Percentiles rank a stretch among this genome's conserved stretches.
These are phyloP conservation scores for Petunia axillaris DNA, from an alignment of 257 asterid genomes.

Conservation along the genomic window DNA sequence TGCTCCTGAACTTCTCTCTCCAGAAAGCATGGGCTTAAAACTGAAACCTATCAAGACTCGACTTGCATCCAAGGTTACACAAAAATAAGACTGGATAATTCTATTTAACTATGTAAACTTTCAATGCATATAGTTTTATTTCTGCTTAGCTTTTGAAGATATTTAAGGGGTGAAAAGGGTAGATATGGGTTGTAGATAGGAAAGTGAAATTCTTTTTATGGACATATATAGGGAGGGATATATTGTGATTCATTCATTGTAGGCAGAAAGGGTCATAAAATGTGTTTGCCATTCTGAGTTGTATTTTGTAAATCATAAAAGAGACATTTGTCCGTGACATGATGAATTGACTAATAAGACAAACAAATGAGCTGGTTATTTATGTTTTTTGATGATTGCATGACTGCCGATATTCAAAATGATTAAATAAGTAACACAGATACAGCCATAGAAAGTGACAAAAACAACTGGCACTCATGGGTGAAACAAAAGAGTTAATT, in stretches of 20 bases:
- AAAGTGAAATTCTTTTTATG: constrained; percentile 54
- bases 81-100: constrained; percentile 34
- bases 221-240: constrained; percentile 45
- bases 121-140: constrained; percentile 34
- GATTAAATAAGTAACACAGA: too few species aligned
- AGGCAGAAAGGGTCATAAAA: constrained; percentile 36
- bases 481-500: neutral
- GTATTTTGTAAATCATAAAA: constrained; percentile 42
- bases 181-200: constrained; percentile 46
- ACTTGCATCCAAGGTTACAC: constrained; percentile 25
- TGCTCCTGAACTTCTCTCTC: constrained; percentile 84
- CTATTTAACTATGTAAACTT: constrained; percentile 35
- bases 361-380: neutral
- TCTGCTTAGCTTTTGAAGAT: constrained; percentile 23
- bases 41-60: constrained; percentile 91
- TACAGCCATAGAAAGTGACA: neutral
- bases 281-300: constrained; percentile 25
- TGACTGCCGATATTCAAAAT: neutral
- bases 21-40: constrained; percentile 92
- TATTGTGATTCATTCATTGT: constrained; percentile 55
- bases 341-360: constrained; percentile 21
- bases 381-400: neutral
- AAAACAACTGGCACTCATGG: neutral
- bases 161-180: constrained; percentile 36
- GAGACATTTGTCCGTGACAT: constrained; percentile 35